phyloP scores from a whole-genome alignment of 345 rosid species.

The Pelargonium nanum region DNA sequence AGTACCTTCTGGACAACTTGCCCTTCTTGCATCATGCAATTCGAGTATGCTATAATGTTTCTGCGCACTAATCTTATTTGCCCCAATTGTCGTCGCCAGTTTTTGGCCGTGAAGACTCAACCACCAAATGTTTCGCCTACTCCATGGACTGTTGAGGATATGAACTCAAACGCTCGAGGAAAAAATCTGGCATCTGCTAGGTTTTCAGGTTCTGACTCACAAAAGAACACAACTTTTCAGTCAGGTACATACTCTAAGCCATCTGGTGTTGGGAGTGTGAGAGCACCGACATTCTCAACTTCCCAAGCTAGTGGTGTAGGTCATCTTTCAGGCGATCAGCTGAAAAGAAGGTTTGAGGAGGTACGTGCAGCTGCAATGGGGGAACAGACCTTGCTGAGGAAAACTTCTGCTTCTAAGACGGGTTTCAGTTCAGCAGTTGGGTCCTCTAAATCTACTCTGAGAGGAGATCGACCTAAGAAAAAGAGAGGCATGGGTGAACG shows the following conservation, averaged over 20 bases:
- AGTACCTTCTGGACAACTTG: constrained; percentile 41
- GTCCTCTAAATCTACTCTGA: constrained; percentile 5
- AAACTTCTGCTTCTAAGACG: neutral
- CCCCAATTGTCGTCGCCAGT: constrained; percentile 32
- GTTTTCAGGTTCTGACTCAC: constrained; percentile 1
- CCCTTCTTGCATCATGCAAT: constrained; percentile 36
- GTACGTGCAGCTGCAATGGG: constrained; percentile 14
- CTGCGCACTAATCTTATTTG: constrained; percentile 33
- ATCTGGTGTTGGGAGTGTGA: constrained; percentile 1
- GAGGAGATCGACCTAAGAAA: constrained; percentile 18
- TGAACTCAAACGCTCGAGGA: constrained; percentile 2
- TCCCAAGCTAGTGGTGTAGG: constrained; percentile 17
- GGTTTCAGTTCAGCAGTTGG: neutral
- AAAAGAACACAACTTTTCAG: neutral
- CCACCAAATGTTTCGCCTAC: constrained; percentile 19
- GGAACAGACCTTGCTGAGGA: constrained; percentile 14
- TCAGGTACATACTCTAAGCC: constrained; percentile 13
- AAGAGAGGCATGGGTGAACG: constrained; percentile 16
- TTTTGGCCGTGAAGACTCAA: constrained; percentile 29
- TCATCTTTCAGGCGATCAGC: constrained; percentile 14
- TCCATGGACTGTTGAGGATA: constrained; percentile 2
- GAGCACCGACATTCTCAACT: constrained; percentile 1
- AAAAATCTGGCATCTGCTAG: constrained; percentile 5
- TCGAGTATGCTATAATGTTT: constrained; percentile 32
- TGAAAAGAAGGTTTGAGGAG: constrained; percentile 20